Evolutionary conservation across 2,329 filamentous ascomycete species (phyloP).

Genomic region (Magnaporthiopsis rhizophila): DNA sequence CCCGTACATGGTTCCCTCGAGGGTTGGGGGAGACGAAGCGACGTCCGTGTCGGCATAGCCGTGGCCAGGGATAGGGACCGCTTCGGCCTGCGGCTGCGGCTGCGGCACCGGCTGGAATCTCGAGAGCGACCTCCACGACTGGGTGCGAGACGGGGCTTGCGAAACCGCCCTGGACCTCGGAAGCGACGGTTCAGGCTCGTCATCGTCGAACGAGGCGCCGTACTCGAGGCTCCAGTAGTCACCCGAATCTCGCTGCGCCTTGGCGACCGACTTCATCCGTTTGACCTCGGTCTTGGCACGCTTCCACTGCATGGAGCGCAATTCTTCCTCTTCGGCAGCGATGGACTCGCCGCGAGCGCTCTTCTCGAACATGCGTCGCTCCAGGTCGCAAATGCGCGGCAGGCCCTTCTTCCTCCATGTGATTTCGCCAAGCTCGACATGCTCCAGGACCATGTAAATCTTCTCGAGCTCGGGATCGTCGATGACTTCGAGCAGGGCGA

Average conservation of each 20-base stretch:
- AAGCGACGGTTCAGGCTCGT: conserved; percentile 25
- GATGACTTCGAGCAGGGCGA: conserved; percentile 91
- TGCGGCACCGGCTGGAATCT: conserved; percentile 9
- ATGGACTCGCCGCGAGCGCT: conserved; percentile 56
- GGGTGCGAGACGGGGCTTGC: conserved; percentile 37
- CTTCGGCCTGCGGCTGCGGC: not conserved
- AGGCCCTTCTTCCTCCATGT: conserved; percentile 87
- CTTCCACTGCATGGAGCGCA: conserved; percentile 51
- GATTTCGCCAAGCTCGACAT: conserved; percentile 89
- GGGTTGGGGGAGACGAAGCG: conserved; percentile 43
- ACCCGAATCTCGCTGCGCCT: conserved; percentile 42
- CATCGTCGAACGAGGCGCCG: conserved; percentile 50
- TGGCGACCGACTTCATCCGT: conserved; percentile 41
- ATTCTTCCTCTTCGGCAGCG: conserved; percentile 52
- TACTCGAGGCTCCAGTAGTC: conserved; percentile 82
- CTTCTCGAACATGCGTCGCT: conserved; percentile 71
- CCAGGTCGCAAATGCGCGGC: conserved; percentile 73
- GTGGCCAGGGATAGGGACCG: conserved; percentile 18
- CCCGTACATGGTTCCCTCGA: conserved; percentile 74
- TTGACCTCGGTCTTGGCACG: conserved; percentile 50
- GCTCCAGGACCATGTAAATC: conserved; percentile 96
- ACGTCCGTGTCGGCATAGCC: conserved; percentile 26
- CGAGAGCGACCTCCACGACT: conserved; percentile 36
- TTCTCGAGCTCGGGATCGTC: conserved; percentile 95
- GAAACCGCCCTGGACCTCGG: conserved; percentile 34